A percentile compares a stretch with the other conserved stretches of the same genome.
These are phyloP conservation scores for Tephrocybe sp. DNA, from an alignment of 768 basidiomycete genomes.

Conservation along the genomic window DNA sequence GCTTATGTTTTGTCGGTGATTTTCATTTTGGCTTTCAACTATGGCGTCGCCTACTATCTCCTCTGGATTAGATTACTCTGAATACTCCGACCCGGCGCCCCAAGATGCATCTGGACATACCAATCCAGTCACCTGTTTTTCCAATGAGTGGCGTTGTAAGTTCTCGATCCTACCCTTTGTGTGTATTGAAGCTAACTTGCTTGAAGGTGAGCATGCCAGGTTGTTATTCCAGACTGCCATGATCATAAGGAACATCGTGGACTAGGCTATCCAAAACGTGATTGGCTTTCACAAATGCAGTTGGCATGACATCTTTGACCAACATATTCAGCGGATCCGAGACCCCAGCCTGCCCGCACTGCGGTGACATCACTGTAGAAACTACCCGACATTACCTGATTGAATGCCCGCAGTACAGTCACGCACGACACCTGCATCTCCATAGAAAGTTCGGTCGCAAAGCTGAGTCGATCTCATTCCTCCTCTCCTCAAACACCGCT, in stretches of 20 bases:
- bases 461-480: too few relatives aligned
- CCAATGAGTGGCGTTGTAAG: conserved; percentile 21
- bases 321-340: conserved; percentile 12
- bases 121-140: conserved; percentile 17
- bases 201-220: neutral
- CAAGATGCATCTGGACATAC: conserved; percentile 18
- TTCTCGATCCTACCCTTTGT: neutral
- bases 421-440: too few relatives aligned
- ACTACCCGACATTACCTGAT: too few relatives aligned
- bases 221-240: neutral
- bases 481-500: too few relatives aligned
- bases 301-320: conserved; percentile 10
- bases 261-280: conserved; percentile 12
- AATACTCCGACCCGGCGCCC: conserved; percentile 15
- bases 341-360: too few relatives aligned
- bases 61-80: conserved; percentile 14
- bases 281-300: conserved; percentile 19
- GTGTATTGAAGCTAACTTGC: neutral
- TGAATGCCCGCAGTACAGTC: too few relatives aligned
- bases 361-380: too few relatives aligned
- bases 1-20: conserved; percentile 19
- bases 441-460: too few relatives aligned
- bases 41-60: conserved; percentile 21
- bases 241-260: too few relatives aligned
- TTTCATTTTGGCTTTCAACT: conserved; percentile 20